phyloP scores from a whole-genome alignment of 129 eudicot genomes.

The Flaveria linearis region DNA sequence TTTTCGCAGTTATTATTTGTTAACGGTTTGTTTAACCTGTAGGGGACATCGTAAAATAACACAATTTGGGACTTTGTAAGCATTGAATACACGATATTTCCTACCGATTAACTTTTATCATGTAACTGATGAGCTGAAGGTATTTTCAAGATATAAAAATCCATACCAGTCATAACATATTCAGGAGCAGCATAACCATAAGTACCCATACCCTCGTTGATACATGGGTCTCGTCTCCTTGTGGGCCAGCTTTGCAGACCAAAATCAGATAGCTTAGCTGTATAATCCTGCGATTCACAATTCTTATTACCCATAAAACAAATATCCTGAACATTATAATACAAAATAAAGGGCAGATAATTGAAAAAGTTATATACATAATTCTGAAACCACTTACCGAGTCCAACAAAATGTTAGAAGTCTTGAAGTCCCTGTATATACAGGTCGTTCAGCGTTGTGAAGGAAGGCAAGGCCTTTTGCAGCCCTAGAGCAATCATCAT shows the following conservation, averaged over 20 bases:
- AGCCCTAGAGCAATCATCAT: conserved; percentile 98
- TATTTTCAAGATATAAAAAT: not conserved
- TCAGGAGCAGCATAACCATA: conserved; percentile 99
- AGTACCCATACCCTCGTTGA: conserved; percentile 99
- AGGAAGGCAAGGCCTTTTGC: conserved; percentile 98
- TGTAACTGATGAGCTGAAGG: not conserved
- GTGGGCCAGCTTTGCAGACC: conserved; percentile 99
- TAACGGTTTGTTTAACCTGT: too few relatives aligned
- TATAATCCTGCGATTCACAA: conserved; percentile 70
- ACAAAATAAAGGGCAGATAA: conserved; percentile 1
- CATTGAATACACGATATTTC: not conserved
- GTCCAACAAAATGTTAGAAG: conserved; percentile 86
- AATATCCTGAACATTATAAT: not conserved
- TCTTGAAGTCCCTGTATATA: conserved; percentile 88
- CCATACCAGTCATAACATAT: conserved; percentile 97
- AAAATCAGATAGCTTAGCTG: conserved; percentile 92
- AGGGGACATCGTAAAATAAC: too few relatives aligned
- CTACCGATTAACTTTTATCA: not conserved
- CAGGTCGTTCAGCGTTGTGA: conserved; percentile 95
- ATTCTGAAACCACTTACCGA: conserved; percentile 56
- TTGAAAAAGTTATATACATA: not conserved
- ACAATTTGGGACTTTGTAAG: not conserved
- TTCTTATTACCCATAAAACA: conserved; percentile 20
- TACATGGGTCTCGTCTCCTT: conserved; percentile 97
- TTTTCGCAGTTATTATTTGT: not conserved